A percentile compares a stretch with the other conserved stretches of the same genome.
Conservation (phyloP, 2,329 filamentous ascomycete genomes). For the Meredithiella fracta region DNA sequence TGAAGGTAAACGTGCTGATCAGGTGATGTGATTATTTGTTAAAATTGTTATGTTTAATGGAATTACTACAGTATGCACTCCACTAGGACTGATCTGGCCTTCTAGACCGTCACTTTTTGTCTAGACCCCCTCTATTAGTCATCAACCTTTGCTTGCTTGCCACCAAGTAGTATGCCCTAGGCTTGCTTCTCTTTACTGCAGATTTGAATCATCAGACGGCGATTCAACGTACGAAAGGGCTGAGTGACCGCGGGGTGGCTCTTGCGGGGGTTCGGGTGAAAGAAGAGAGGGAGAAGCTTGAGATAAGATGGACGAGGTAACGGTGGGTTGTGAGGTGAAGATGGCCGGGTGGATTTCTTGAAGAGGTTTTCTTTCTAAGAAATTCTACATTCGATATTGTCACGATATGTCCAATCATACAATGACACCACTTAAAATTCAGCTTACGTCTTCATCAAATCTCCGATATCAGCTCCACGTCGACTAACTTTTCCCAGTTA, state of each 20-base stretch:
- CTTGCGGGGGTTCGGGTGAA: conserved; percentile 42
- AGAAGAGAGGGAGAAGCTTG: conserved; percentile 17
- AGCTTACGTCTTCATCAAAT: no score
- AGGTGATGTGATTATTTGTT: neutral
- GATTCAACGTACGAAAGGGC: conserved; percentile 38
- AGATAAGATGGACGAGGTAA: neutral
- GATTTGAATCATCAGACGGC: conserved; percentile 27
- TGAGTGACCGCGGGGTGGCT: conserved; percentile 30
- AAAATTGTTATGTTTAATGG: neutral
- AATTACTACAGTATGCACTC: no score
- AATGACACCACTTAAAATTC: no score
- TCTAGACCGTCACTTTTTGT: no score
- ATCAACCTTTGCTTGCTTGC: no score
- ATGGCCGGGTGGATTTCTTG: neutral
- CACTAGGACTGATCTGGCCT: no score
- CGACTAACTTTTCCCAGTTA: no score
- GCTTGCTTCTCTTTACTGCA: no score
- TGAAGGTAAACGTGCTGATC: neutral
- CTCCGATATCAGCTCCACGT: no score
- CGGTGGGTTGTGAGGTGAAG: neutral
- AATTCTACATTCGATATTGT: neutral
- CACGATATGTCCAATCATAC: neutral
- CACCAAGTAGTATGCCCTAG: no score
- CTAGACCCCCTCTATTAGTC: no score
- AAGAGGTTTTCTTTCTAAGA: neutral